phyloP scores from a whole-genome alignment of 768 basidiomycete genomes.

The Boletus eberwhitei region DNA sequence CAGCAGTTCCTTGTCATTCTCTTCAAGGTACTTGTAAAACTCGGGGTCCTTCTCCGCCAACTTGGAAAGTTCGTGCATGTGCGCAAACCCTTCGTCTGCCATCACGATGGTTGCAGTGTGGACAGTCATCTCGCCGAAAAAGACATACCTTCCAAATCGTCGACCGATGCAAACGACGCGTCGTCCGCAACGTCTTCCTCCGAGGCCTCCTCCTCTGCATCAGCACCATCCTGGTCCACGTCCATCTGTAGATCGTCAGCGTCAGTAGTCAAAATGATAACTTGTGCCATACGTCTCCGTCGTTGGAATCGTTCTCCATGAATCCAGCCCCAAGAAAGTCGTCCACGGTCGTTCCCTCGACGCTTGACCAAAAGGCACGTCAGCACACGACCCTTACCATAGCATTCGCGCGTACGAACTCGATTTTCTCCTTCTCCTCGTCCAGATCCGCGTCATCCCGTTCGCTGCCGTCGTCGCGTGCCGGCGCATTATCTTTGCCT shows the following conservation, averaged over 20 bases:
- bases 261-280: neutral
- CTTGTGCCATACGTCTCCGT: conserved; percentile 33
- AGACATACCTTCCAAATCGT: conserved; percentile 64
- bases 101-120: neutral
- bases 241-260: conserved; percentile 19
- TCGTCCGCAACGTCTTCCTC: conserved; percentile 47
- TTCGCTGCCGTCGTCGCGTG: conserved; percentile 32
- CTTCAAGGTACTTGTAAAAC: conserved; percentile 96
- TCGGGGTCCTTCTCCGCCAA: conserved; percentile 97
- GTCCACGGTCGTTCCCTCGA: conserved; percentile 63
- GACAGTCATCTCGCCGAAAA: neutral
- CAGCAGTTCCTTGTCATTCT: conserved; percentile 91
- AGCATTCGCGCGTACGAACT: conserved; percentile 8
- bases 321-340: conserved; percentile 71
- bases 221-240: conserved; percentile 26
- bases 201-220: conserved; percentile 41
- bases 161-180: conserved; percentile 73
- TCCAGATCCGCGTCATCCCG: conserved; percentile 18
- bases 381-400: neutral
- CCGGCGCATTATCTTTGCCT: conserved; percentile 20
- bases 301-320: conserved; percentile 60
- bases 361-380: conserved; percentile 5
- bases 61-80: conserved; percentile 79
- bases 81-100: conserved; percentile 67
- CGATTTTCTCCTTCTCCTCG: neutral